Evolutionary conservation across 2,329 filamentous ascomycete species (phyloP).

Genomic region (Botrytis cinerea): DNA sequence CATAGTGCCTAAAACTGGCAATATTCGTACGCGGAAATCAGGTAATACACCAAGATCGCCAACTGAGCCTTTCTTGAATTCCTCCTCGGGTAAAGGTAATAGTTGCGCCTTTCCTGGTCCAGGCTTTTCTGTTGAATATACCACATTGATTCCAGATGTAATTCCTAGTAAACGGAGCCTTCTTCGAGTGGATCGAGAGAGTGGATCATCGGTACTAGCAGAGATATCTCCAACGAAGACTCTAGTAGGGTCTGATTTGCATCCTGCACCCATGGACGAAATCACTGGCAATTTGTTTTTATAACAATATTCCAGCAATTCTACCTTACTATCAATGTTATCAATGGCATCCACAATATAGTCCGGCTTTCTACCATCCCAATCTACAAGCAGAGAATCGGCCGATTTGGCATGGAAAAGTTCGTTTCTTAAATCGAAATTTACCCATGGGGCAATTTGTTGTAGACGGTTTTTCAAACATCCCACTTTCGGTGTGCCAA

Average conservation of each 20-base stretch:
- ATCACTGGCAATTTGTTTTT: constrained; percentile 78
- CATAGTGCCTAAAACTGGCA: constrained; percentile 96
- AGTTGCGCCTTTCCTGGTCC: constrained; percentile 89
- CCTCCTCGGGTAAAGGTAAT: constrained; percentile 82
- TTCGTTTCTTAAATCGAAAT: constrained; percentile 83
- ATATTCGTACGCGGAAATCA: constrained; percentile 90
- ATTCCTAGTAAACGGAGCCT: constrained; percentile 73
- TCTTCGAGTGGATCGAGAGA: constrained; percentile 82
- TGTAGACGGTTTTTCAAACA: constrained; percentile 78
- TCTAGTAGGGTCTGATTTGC: constrained; percentile 82
- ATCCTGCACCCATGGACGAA: constrained; percentile 93
- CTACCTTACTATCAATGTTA: constrained; percentile 96
- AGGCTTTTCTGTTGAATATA: constrained; percentile 89
- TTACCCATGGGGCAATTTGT: constrained; percentile 87
- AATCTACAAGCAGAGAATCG: constrained; percentile 64
- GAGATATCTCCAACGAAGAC: constrained; percentile 92
- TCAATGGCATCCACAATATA: constrained; percentile 98
- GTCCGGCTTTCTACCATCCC: constrained; percentile 70
- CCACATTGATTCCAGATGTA: constrained; percentile 81
- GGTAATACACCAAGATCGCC: constrained; percentile 85
- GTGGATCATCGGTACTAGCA: constrained; percentile 79
- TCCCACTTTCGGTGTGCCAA: constrained; percentile 88
- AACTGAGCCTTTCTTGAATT: constrained; percentile 82
- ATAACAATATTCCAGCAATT: constrained; percentile 84
- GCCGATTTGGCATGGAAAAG: constrained; percentile 74